A percentile compares a stretch with the other conserved stretches of the same genome.
These are phyloP conservation scores for Castanospermum australe DNA, from an alignment of 306 rosid species.

Conservation along the genomic window DNA sequence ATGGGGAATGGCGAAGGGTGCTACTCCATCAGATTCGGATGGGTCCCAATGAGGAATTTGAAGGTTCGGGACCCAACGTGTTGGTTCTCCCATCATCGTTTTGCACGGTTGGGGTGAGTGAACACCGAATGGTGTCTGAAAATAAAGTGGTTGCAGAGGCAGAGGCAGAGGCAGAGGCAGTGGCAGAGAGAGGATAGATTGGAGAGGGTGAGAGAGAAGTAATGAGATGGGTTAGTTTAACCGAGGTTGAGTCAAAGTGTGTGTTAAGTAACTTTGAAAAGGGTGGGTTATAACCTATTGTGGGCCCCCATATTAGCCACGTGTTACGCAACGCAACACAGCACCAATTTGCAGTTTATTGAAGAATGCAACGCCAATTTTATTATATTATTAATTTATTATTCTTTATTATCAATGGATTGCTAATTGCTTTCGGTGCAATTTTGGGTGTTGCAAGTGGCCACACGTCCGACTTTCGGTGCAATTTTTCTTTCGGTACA, in stretches of 20 bases:
- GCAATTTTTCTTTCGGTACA: no score
- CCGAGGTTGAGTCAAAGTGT: constrained; percentile 25
- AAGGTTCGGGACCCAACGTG: constrained; percentile 31
- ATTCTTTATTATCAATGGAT: no score
- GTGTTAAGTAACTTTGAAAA: not conserved
- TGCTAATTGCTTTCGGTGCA: not conserved
- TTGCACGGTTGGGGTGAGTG: not conserved
- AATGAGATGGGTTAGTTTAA: constrained; percentile 3
- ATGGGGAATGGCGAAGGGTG: constrained; percentile 35
- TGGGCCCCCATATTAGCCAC: not conserved
- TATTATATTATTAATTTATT: no score
- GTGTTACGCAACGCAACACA: not conserved
- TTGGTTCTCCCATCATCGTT: constrained; percentile 41
- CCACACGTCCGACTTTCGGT: not conserved
- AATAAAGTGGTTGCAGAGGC: not conserved
- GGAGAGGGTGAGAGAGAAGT: not conserved
- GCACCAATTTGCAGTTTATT: not conserved
- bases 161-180: no score
- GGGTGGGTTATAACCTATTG: no score
- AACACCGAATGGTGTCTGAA: not conserved
- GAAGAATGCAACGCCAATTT: not conserved
- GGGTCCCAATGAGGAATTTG: constrained; percentile 49
- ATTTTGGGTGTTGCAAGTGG: not conserved
- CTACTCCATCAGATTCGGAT: constrained; percentile 17
- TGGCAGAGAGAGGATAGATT: not conserved